Base-by-base conservation (phyloP, 148 eudicot genomes). In the Nyssa sinensis region DNA sequence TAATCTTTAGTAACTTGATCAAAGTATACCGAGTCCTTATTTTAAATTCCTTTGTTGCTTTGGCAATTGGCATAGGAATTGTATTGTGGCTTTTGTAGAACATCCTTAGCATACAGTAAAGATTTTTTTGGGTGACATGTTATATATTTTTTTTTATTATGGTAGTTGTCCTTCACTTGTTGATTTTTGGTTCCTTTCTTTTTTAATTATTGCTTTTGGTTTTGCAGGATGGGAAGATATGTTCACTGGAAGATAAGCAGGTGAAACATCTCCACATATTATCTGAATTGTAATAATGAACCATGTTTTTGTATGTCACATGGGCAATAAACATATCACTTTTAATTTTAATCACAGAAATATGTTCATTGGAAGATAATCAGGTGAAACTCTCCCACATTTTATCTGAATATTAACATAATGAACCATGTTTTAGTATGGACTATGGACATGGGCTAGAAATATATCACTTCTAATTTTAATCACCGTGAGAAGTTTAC, bases 231-330 rank as follows among this genome's bases (percentile, higher is more conserved):
- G 90, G 82, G 66, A 82, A 87, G 79, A 85, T 91, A 62, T 58
- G 55, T 61, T 74, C 85, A 70, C 67, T 93, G 74, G 94, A 91
- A 78, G 83, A 79, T 51, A 86, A 91, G 72, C 96, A 91, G 98
- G 98, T 93, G 74, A 73, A 64, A 7, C 33, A 39, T 21, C 73
- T 44, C 55, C 74, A 39, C 57, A n/a, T 47, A 24, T 62, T 16
- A 10, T 17, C 21, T 47, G 29, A 72, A 35, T 19, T 44, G 51
- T 11, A 44, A 44, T 44, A 1, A 44, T 19, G 16, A 44, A 44
- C 17, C 17, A 44, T 12, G 16, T 44, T 11, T 44, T 44, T 11
- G 51, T 44, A 14, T 3, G 16, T 4, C 51, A 14, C 51, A 44
- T 44, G 12, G 16, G 51, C 17, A 11, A 19, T 6, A 14, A 19